Conservation (phyloP, 148 eudicot genomes). For the Rhododendron molle region DNA sequence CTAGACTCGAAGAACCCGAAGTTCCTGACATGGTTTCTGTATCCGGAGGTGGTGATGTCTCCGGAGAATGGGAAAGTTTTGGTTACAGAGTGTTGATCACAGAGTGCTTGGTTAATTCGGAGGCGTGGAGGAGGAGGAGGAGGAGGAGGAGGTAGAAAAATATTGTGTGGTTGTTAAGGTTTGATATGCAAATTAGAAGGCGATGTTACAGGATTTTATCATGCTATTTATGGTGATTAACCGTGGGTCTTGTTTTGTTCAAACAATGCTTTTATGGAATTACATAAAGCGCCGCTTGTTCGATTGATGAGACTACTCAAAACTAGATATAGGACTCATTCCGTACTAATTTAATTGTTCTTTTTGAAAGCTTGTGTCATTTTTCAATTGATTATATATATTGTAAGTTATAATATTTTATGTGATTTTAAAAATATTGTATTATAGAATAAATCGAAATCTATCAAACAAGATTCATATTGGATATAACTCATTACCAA, state of each 20-base stretch:
- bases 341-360: too few species aligned
- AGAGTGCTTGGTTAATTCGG: neutral
- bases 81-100: neutral
- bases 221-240: neutral
- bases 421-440: too few species aligned
- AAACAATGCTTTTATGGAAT: neutral
- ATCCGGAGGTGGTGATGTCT: neutral
- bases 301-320: too few species aligned
- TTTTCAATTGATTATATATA: too few species aligned
- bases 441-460: too few species aligned
- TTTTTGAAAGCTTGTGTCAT: accelerated
- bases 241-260: neutral
- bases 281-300: too few species aligned
- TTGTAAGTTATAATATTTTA: too few species aligned
- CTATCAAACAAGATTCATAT: too few species aligned
- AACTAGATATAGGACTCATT: too few species aligned
- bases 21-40: neutral
- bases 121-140: neutral
- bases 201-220: neutral
- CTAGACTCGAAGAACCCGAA: neutral
- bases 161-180: neutral
- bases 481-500: too few species aligned
- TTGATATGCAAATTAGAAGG: neutral
- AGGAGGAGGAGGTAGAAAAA: neutral
- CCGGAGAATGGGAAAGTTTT: neutral